These are phyloP conservation scores for Suillus discolor DNA, from an alignment of 768 basidiomycete genomes.

Conservation along the genomic window DNA sequence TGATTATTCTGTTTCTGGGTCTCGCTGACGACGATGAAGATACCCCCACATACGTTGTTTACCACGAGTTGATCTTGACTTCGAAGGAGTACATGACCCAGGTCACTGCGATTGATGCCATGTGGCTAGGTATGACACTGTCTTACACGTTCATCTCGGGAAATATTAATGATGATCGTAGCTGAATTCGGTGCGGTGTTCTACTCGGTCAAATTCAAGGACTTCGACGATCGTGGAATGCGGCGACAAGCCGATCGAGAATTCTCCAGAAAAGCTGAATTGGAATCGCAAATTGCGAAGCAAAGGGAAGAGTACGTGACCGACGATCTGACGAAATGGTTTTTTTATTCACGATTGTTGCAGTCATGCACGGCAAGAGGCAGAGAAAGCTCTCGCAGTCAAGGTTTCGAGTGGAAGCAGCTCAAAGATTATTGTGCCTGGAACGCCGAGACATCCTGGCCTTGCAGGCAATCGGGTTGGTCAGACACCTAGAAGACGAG, in stretches of 20 bases:
- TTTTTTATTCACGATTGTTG: slow-evolving; percentile 11
- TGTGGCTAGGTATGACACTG: slow-evolving; percentile 82
- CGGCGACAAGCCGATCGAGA: slow-evolving; percentile 82
- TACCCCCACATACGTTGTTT: slow-evolving; percentile 95
- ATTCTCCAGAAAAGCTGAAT: slow-evolving; percentile 88
- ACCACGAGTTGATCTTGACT: slow-evolving; percentile 94
- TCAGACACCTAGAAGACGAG: slow-evolving; percentile 75
- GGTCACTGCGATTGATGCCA: slow-evolving; percentile 96
- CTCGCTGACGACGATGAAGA: slow-evolving; percentile 46
- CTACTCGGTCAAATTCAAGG: slow-evolving; percentile 97
- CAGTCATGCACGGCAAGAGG: slow-evolving; percentile 64
- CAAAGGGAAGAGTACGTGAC: slow-evolving; percentile 66
- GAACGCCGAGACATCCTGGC: slow-evolving; percentile 75
- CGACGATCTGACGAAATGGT: slow-evolving; percentile 5
- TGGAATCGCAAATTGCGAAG: slow-evolving; percentile 89
- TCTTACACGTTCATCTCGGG: neutral
- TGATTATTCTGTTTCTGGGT: neutral
- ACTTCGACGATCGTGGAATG: slow-evolving; percentile 87
- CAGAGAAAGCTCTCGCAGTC: slow-evolving; percentile 58
- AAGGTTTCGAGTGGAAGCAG: slow-evolving; percentile 55
- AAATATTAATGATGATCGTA: slow-evolving; percentile 33
- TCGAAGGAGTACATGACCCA: slow-evolving; percentile 99
- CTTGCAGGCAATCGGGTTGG: slow-evolving; percentile 65
- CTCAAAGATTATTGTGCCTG: slow-evolving; percentile 74
- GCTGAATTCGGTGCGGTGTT: slow-evolving; percentile 96